Conservation (phyloP, 1,139 yeast genomes). For the Candida sp. region DNA sequence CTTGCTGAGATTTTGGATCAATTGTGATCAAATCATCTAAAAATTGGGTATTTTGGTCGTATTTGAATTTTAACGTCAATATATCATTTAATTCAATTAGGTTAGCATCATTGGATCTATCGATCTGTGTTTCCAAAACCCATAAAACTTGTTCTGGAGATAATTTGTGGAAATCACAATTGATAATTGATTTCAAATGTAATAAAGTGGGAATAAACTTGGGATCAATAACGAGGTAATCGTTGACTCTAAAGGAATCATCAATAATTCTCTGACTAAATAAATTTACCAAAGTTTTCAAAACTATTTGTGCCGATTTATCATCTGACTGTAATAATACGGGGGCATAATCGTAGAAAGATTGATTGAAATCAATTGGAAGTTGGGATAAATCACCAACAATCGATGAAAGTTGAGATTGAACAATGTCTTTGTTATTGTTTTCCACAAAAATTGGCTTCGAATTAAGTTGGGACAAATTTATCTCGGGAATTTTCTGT, state of each 20-base stretch:
- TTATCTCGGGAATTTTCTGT: background rate
- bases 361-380: background rate
- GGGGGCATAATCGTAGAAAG: conserved; percentile 4
- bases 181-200: background rate
- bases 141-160: conserved; percentile 5
- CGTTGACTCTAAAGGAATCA: background rate
- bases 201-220: conserved; percentile 2
- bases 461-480: conserved; percentile 2
- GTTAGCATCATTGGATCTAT: conserved; percentile 5
- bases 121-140: conserved; percentile 5
- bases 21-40: background rate
- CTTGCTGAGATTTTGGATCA: background rate
- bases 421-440: background rate
- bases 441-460: conserved; percentile 1
- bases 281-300: conserved; percentile 10
- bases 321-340: conserved; percentile 2
- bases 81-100: conserved; percentile 7
- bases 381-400: conserved; percentile 1
- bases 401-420: background rate
- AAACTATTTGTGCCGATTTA: conserved; percentile 5
- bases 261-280: conserved; percentile 5
- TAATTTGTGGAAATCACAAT: conserved; percentile 4
- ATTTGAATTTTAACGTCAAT: background rate
- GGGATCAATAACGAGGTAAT: conserved; percentile 1
- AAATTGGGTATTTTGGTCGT: background rate